Base-by-base conservation (phyloP, 257 asterid species). In the Capsicum pubescens region DNA sequence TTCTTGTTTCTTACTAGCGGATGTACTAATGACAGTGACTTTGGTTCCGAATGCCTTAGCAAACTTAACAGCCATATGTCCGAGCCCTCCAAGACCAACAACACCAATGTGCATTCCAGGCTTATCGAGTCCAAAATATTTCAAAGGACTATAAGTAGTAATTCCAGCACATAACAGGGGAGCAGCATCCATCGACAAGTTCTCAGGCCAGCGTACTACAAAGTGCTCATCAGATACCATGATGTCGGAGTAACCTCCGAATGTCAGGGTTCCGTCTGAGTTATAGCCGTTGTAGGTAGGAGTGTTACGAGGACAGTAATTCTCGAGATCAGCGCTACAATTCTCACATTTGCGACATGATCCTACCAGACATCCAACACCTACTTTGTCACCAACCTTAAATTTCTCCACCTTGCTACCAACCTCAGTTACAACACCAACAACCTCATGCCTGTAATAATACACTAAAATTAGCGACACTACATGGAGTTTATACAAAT, bases 351-450 rank as follows among this genome's bases (percentile, higher is more conserved):
- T 48, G 5, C 93, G 89, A 86, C 97, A 93, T 0, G 97, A 93
- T 83, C 91, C 92, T 0, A 91, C 92, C 83, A 92, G 12, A 88
- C 95, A 90, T 16, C 97, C 97, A 0, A 93, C 92, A 1, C 97
- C 93, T 0, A 91, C 93, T 69, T 88, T 91, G 83, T 93, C 95
- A 2, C 97, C 97, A 0, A 88, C 90, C 82, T 91, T 91, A 81
- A 91, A 61, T 19, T 89, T 91, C 32, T 84, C 61, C 16, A 93
- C 97, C 76, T 90, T 86, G 84, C 84, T 88, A 1, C 97, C 97
- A 0, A 93, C 90, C 81, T 89, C 95, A 0, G 94, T 93, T 44
- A 89, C 97, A 19, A 85, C 87, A 0, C 95, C 97, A 17, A 89
- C 93, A 66, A 93, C 90, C 85, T 91, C 97, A 63, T 93, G 95